Conservation (phyloP, 2,329 filamentous ascomycete species). For the Xenoacremonium recifei region DNA sequence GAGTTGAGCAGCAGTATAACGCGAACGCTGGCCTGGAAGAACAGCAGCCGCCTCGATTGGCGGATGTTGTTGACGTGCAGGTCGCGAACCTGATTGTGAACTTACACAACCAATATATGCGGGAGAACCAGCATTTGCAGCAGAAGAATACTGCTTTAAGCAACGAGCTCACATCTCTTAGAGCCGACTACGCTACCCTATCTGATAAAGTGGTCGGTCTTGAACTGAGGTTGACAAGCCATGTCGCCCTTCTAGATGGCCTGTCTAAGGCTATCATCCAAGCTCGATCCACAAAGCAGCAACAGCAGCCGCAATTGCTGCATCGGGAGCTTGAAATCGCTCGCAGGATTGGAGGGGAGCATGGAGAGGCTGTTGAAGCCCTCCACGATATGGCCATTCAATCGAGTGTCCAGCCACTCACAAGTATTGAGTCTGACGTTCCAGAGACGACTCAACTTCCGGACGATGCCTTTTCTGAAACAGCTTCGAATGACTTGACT, state of each 20-base stretch:
- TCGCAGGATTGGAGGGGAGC: constrained; percentile 4
- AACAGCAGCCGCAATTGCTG: background rate
- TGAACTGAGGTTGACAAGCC: constrained; percentile 15
- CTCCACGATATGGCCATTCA: background rate
- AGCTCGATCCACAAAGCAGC: constrained; percentile 11
- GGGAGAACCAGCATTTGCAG: too few species aligned
- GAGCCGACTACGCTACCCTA: too few species aligned
- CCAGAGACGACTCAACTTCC: background rate
- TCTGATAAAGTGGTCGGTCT: too few species aligned
- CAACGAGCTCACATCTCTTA: too few species aligned
- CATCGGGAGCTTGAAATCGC: constrained; percentile 11
- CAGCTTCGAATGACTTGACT: background rate
- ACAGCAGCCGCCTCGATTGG: too few species aligned
- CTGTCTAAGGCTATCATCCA: constrained; percentile 18
- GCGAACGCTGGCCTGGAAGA: too few species aligned
- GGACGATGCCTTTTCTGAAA: background rate
- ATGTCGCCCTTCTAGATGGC: constrained; percentile 19
- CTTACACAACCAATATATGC: too few species aligned
- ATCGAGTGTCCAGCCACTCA: background rate
- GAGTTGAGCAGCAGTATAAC: too few species aligned
- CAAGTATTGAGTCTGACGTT: background rate
- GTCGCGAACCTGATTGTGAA: too few species aligned
- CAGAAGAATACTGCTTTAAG: too few species aligned
- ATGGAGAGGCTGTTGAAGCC: background rate
- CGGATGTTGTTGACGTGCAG: too few species aligned